Base-by-base conservation (phyloP, 805 yeast genomes). In the Suhomyces tanzawaensis region DNA sequence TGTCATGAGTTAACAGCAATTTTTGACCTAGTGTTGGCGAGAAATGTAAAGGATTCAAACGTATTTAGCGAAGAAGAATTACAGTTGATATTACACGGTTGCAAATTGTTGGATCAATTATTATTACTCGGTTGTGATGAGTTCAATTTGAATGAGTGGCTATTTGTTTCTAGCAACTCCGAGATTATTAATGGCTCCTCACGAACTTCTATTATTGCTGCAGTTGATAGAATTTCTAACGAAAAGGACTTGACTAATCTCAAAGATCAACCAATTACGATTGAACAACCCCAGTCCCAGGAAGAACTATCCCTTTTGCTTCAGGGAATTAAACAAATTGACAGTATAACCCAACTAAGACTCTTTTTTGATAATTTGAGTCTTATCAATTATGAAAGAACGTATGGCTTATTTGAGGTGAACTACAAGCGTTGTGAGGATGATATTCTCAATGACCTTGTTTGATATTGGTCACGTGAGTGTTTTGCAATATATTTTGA, bases 111-210 rank as follows among this genome's bases (percentile, higher is more conserved):
- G 32, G 99, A 91, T 54, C 72, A 85, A 21, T 57, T 89, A 16
- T 57, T 91, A 15, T 68, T 83, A 2, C 48, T 89, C 40, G 77
- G 80, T 25, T 72, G 73, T 29, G 97, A 90, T 54, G 95, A 88
- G 41, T 72, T 91, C 68, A 82, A 81, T 60, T 53, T 77, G 58
- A 55, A 77, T 44, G 93, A 88, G 51, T 91, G 98, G 98, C 65
- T 93, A 2, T 93, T 88, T 53, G 76, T 91, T 8, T 72, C 81
- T 19, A 87, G 84, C 49, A 79, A 77, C 13, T 70, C 79, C 13
- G 82, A 79, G 42, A 79, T 82, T 14, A 69, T 76, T 21, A 72
- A 69, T 48, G 69, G 71, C 13, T 38, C 48, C 8, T 33, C 48
- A 3, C 41, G 40, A 3, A 37, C 48, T 19, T 45, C 37, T 11